phyloP scores from a whole-genome alignment of 2,329 filamentous ascomycete species.

The Colletotrichum navitas region DNA sequence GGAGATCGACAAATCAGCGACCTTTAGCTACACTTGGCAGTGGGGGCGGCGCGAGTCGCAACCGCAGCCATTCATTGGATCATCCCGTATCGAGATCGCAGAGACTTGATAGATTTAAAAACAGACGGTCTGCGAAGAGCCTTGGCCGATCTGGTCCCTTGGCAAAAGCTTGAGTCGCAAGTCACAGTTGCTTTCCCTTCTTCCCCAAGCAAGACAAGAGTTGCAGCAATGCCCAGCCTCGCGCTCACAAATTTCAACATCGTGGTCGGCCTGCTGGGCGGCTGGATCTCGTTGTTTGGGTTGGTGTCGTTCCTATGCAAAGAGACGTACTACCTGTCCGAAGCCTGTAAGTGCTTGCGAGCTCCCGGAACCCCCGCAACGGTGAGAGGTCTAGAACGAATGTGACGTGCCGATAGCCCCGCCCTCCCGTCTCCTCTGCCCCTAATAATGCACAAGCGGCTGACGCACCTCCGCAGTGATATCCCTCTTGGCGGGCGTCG shows the following conservation, averaged over 20 bases:
- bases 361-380: not conserved
- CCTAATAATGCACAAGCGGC: not conserved
- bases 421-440: constrained; percentile 3
- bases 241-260: constrained; percentile 76
- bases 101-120: constrained; percentile 16
- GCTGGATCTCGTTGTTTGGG: constrained; percentile 91
- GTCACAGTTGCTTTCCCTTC: not conserved
- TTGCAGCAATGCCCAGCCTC: constrained; percentile 56
- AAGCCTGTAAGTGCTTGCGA: constrained; percentile 75
- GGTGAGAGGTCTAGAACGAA: constrained; percentile 3
- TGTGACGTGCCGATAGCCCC: not conserved
- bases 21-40: not conserved
- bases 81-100: constrained; percentile 18
- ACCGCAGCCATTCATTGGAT: constrained; percentile 19
- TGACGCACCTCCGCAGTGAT: constrained; percentile 71
- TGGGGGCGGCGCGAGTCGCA: not conserved
- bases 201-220: constrained; percentile 13
- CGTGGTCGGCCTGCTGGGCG: constrained; percentile 82
- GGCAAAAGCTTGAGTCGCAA: constrained; percentile 39
- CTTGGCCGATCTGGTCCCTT: constrained; percentile 9
- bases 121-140: not conserved
- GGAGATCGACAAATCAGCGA: not conserved
- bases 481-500: constrained; percentile 81
- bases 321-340: constrained; percentile 90
- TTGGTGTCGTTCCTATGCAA: constrained; percentile 91